Conservation (phyloP, 139 green algal genomes). For the Auxenochlorella protothecoides region DNA sequence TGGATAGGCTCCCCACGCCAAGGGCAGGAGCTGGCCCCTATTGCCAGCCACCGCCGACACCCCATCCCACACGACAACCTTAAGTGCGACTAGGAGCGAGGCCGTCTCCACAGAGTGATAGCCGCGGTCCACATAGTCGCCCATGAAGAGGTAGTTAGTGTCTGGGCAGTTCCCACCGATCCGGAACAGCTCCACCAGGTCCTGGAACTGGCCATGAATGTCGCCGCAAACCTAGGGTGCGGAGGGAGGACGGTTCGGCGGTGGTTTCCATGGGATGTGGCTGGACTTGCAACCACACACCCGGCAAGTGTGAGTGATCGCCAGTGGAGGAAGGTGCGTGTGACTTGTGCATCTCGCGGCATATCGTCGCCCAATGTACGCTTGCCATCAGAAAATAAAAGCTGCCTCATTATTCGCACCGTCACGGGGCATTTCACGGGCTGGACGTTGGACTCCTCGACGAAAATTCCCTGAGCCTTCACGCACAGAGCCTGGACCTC, state of each 20-base stretch:
- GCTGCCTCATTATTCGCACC: conserved; percentile 11
- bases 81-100: conserved; percentile 79
- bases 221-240: conserved; percentile 75
- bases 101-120: conserved; percentile 98
- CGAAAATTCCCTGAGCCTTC: conserved; percentile 84
- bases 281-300: too few relatives aligned
- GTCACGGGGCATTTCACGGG: conserved; percentile 89
- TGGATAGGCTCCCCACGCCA: too few relatives aligned
- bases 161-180: conserved; percentile 91
- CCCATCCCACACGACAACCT: conserved; percentile 33
- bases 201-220: conserved; percentile 96
- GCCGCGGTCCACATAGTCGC: conserved; percentile 96
- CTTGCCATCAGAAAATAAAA: background rate
- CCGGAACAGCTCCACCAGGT: conserved; percentile 91
- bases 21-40: too few relatives aligned
- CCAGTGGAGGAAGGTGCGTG: too few relatives aligned
- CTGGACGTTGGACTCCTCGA: conserved; percentile 92
- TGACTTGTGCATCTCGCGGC: too few relatives aligned
- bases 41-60: conserved; percentile 13
- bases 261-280: too few relatives aligned
- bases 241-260: too few relatives aligned
- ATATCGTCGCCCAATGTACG: too few relatives aligned
- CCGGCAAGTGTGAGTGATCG: too few relatives aligned
- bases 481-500: conserved; percentile 89
- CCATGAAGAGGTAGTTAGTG: conserved; percentile 99